Conservation (phyloP, 2,329 filamentous ascomycete genomes). For the Verticillium klebahnii region DNA sequence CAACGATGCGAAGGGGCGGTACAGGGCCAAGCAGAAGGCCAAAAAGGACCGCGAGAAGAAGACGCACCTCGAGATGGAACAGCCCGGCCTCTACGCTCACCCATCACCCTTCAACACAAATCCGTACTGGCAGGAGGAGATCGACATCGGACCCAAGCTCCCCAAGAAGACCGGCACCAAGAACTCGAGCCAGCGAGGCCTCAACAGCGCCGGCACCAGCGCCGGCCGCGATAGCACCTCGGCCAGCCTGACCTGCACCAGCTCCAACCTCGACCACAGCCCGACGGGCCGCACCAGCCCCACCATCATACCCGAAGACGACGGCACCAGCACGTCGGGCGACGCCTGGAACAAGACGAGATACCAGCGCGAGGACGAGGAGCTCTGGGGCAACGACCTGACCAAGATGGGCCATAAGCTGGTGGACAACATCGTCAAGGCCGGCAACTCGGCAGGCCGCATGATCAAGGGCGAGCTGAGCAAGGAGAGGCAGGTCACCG, state of each 20-base stretch:
- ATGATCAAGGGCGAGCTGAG: constrained; percentile 48
- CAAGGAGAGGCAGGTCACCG: constrained; percentile 45
- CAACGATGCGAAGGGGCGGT: constrained; percentile 62
- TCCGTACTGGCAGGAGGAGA: constrained; percentile 84
- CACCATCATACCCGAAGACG: constrained; percentile 21
- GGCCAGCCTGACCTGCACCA: constrained; percentile 28
- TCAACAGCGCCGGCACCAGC: constrained; percentile 43
- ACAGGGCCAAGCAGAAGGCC: constrained; percentile 67
- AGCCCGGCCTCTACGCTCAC: constrained; percentile 72
- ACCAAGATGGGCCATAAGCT: constrained; percentile 49
- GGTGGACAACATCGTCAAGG: constrained; percentile 55
- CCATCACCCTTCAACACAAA: constrained; percentile 83
- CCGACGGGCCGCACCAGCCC: constrained; percentile 24
- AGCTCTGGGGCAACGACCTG: constrained; percentile 69
- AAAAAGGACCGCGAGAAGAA: constrained; percentile 64
- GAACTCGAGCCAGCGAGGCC: constrained; percentile 54
- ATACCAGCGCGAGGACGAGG: constrained; percentile 85
- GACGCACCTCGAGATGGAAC: constrained; percentile 58
- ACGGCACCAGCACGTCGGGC: constrained; percentile 41
- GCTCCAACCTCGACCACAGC: constrained; percentile 32
- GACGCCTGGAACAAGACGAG: constrained; percentile 68
- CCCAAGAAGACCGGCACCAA: constrained; percentile 58
- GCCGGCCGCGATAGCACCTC: constrained; percentile 51
- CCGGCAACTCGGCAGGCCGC: constrained; percentile 50
- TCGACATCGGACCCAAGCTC: constrained; percentile 71